phyloP scores from a whole-genome alignment of 331 rosid species.

The Quercus phellos region DNA sequence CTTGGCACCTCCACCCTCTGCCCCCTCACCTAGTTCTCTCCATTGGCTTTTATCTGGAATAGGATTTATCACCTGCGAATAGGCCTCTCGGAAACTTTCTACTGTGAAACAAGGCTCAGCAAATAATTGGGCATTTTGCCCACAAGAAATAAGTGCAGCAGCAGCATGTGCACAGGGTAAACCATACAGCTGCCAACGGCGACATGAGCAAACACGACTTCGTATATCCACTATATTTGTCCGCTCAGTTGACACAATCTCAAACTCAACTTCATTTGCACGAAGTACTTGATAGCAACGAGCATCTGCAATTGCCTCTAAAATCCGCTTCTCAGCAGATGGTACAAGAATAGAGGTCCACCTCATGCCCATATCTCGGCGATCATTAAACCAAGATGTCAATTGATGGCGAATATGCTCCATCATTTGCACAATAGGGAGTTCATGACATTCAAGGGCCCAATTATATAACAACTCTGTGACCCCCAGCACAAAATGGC shows the following conservation, averaged over 20 bases:
- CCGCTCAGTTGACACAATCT: conserved; percentile 93
- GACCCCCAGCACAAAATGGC: conserved; percentile 81
- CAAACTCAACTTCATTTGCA: conserved; percentile 96
- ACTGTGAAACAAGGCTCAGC: conserved; percentile 92
- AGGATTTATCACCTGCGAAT: conserved; percentile 68
- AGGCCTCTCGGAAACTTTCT: conserved; percentile 61
- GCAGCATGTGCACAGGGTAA: conserved; percentile 99
- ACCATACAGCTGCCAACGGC: conserved; percentile 92
- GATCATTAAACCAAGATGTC: conserved; percentile 66
- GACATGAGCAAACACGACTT: conserved; percentile 87
- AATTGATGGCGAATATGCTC: conserved; percentile 77
- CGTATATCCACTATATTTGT: conserved; percentile 91
- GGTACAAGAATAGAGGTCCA: conserved; percentile 87
- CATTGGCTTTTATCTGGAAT: conserved; percentile 76
- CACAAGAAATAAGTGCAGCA: conserved; percentile 91
- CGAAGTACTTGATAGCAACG: conserved; percentile 93
- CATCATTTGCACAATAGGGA: conserved; percentile 94
- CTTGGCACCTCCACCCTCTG: conserved; percentile 77
- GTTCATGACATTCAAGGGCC: conserved; percentile 98
- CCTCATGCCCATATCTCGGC: conserved; percentile 71
- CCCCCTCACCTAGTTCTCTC: conserved; percentile 68
- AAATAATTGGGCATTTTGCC: conserved; percentile 77
- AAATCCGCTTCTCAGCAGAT: conserved; percentile 76
- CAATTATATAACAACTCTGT: conserved; percentile 90
- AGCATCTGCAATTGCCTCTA: conserved; percentile 93